A percentile compares a stretch with the other conserved stretches of the same genome.
phyloP scores from a whole-genome alignment of 129 eudicot species.

The sunflower (Helianthus annuus) region DNA sequence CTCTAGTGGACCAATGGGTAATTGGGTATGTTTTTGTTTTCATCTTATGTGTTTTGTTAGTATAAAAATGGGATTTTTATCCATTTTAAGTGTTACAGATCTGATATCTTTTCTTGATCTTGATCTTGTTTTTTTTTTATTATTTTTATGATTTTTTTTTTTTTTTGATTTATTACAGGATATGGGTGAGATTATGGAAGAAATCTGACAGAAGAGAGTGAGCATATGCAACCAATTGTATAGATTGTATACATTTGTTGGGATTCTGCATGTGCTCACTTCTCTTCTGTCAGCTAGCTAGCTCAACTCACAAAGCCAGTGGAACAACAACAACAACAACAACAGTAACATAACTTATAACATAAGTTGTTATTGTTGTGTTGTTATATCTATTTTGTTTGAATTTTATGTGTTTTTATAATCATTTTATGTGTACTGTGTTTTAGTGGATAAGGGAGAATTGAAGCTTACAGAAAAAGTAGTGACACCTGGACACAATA shows the following conservation, averaged over 20 bases:
- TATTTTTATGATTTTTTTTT: background rate
- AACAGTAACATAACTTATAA: no score
- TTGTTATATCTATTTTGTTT: background rate
- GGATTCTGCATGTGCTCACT: constrained; percentile 50
- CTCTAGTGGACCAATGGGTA: no score
- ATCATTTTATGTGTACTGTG: background rate
- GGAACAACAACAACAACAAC: constrained; percentile 4
- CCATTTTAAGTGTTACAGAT: constrained; percentile 6
- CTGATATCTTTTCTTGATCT: background rate
- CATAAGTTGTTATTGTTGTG: background rate
- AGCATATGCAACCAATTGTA: constrained; percentile 51
- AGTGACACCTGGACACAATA: constrained; percentile 36
- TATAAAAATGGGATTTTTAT: constrained; percentile 11
- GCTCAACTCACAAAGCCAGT: background rate
- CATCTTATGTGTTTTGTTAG: background rate
- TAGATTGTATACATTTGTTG: constrained; percentile 33
- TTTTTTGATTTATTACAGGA: constrained; percentile 7
- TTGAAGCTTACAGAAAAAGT: constrained; percentile 15
- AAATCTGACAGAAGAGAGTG: constrained; percentile 57
- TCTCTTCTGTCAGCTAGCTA: constrained; percentile 60
- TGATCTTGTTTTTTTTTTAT: background rate
- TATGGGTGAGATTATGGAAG: background rate
- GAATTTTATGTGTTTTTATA: constrained; percentile 10
- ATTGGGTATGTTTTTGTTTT: background rate
- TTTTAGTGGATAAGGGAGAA: constrained; percentile 1